These are phyloP conservation scores for Brettanomyces naardenensis DNA, from an alignment of 805 yeast species.

Conservation along the genomic window DNA sequence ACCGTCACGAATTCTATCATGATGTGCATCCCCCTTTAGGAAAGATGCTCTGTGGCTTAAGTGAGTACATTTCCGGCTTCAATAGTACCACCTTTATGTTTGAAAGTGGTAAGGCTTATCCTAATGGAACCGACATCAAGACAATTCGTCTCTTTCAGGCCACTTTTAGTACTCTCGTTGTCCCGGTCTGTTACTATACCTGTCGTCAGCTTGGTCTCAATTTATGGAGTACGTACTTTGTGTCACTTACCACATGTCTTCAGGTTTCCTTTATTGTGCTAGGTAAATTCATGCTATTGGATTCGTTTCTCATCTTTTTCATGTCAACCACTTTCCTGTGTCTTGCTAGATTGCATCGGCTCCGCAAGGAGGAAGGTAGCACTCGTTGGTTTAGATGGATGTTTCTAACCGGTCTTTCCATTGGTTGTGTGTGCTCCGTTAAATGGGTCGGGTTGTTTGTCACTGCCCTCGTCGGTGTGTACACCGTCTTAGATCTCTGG, in stretches of 20 bases:
- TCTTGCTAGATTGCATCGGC: constrained; percentile 45
- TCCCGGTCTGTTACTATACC: constrained; percentile 66
- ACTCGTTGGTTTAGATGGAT: constrained; percentile 48
- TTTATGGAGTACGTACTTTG: constrained; percentile 46
- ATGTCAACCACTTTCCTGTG: constrained; percentile 63
- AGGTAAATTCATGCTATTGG: constrained; percentile 68
- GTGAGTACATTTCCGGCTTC: constrained; percentile 44
- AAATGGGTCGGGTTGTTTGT: constrained; percentile 87
- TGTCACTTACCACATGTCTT: constrained; percentile 54
- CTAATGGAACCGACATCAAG: constrained; percentile 51
- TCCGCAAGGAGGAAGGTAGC: constrained; percentile 33
- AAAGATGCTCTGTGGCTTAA: constrained; percentile 81
- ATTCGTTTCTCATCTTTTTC: constrained; percentile 69
- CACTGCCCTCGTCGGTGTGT: constrained; percentile 80
- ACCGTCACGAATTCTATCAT: constrained; percentile 82
- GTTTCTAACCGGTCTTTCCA: constrained; percentile 51
- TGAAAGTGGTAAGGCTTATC: constrained; percentile 57
- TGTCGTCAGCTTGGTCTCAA: constrained; percentile 50
- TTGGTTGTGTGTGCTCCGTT: constrained; percentile 79
- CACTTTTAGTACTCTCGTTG: constrained; percentile 54
- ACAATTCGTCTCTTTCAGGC: constrained; percentile 71
- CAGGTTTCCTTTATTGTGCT: constrained; percentile 65
- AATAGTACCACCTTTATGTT: constrained; percentile 66
- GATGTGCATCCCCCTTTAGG: constrained; percentile 98
- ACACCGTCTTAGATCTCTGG: constrained; percentile 87